These are phyloP conservation scores for Fusarium scirpi DNA, from an alignment of 2,329 filamentous ascomycete genomes.

Conservation along the genomic window DNA sequence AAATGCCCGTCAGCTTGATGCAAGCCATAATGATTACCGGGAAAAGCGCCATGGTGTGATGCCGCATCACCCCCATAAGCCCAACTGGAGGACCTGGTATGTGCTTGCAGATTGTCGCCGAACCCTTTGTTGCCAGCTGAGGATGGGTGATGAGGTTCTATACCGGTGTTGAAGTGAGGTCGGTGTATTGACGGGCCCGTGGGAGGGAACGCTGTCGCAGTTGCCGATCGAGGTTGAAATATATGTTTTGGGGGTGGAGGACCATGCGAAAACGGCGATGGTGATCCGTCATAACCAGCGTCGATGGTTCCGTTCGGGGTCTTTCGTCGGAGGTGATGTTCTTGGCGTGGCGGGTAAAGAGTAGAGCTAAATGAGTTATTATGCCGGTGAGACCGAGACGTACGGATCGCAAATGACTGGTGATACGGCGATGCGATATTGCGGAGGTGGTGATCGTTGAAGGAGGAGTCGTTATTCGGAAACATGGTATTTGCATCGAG, in stretches of 20 bases:
- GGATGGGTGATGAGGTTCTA: constrained; percentile 26
- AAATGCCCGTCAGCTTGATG: constrained; percentile 29
- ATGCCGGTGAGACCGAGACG: constrained; percentile 47
- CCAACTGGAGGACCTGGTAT: constrained; percentile 31
- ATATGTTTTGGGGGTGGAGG: constrained; percentile 87
- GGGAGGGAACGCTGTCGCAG: constrained; percentile 33
- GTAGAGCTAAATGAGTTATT: constrained; percentile 25
- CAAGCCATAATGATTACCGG: constrained; percentile 26
- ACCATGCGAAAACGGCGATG: constrained; percentile 76
- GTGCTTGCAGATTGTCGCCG: constrained; percentile 29
- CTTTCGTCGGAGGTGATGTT: constrained; percentile 89
- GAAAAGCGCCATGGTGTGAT: constrained; percentile 28
- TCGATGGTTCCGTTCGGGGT: constrained; percentile 94
- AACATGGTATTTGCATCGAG: constrained; percentile 52
- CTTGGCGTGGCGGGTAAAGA: constrained; percentile 55
- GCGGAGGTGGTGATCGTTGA: constrained; percentile 48
- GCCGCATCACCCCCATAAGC: constrained; percentile 24
- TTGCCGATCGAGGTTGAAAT: constrained; percentile 70
- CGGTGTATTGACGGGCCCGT: constrained; percentile 25
- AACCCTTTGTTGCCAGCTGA: constrained; percentile 28
- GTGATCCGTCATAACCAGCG: constrained; percentile 89
- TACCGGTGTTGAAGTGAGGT: constrained; percentile 23
- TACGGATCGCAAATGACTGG: constrained; percentile 51
- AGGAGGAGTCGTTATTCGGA: constrained; percentile 32
- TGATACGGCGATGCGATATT: constrained; percentile 38